Evolutionary conservation across 169 alveolate species (phyloP).

Genomic region (Plasmodium billcollinsi): DNA sequence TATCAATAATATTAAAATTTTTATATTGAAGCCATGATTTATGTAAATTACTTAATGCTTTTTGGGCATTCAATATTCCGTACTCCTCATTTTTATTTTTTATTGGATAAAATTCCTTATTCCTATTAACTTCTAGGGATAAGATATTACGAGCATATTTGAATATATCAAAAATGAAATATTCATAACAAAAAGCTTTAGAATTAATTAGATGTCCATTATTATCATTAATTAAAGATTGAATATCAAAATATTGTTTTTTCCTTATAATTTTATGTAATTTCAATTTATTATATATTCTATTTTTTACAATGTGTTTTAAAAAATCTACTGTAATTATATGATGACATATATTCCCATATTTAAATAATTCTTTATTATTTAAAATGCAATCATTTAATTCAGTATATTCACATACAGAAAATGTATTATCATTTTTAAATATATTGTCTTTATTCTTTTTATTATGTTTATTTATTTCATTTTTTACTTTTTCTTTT

Average conservation of each 20-base stretch:
- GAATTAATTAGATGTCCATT: constrained; percentile 13
- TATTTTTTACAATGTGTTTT: constrained; percentile 71
- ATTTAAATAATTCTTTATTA: constrained; percentile 46
- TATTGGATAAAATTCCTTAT: constrained; percentile 62
- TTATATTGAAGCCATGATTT: constrained; percentile 61
- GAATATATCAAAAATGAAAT: constrained; percentile 83
- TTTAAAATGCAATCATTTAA: constrained; percentile 19
- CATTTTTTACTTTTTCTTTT: constrained; percentile 15
- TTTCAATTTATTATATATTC: constrained; percentile 76
- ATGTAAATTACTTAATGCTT: constrained; percentile 46
- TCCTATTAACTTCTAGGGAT: constrained; percentile 44
- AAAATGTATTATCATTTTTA: constrained; percentile 5
- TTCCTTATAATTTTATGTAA: constrained; percentile 79
- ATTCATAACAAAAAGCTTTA: constrained; percentile 81
- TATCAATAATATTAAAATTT: constrained; percentile 28
- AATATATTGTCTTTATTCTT: background rate
- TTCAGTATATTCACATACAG: constrained; percentile 76
- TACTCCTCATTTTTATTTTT: constrained; percentile 42
- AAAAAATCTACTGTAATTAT: constrained; percentile 79
- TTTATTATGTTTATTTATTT: background rate
- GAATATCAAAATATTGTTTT: constrained; percentile 16
- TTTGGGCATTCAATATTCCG: constrained; percentile 36
- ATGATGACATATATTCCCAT: constrained; percentile 87
- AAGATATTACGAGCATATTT: constrained; percentile 77
- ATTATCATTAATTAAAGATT: constrained; percentile 3